Conservation (phyloP, 164 flowering plant species). For the Kingdonia uniflora region DNA sequence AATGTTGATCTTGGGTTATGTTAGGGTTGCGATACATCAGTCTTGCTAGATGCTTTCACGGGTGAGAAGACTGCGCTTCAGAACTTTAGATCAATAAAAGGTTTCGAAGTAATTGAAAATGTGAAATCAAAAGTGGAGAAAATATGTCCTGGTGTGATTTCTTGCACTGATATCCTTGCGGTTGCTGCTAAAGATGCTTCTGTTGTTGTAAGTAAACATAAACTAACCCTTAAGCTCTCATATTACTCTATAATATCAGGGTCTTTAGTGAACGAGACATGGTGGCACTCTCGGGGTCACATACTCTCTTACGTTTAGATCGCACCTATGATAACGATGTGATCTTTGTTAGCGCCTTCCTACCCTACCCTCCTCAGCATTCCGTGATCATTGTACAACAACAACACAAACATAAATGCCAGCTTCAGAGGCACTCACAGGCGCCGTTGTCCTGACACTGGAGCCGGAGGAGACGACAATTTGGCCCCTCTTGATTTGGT, state of each 20-base stretch:
- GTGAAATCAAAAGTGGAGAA: neutral
- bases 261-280: slow-evolving; percentile 25
- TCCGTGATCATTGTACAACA: neutral
- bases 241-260: neutral
- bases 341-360: too few species aligned
- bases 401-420: neutral
- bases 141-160: slow-evolving; percentile 2
- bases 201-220: neutral
- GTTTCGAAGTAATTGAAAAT: neutral
- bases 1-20: neutral
- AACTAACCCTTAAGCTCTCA: too few species aligned
- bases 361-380: neutral
- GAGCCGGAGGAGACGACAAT: slow-evolving; percentile 12
- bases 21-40: slow-evolving; percentile 1
- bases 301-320: neutral
- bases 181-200: slow-evolving; percentile 4
- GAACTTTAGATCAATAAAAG: neutral
- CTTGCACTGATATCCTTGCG: slow-evolving; percentile 9
- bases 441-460: neutral
- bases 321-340: too few species aligned
- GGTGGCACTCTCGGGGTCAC: slow-evolving; percentile 17
- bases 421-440: neutral
- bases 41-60: neutral
- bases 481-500: slow-evolving; percentile 41
- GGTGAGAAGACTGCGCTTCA: neutral